Evolutionary conservation across 1,139 yeast genomes (phyloP), one percentile per base, ranked within the genome.

Genomic region (Suhomyces chickasaworum): DNA sequence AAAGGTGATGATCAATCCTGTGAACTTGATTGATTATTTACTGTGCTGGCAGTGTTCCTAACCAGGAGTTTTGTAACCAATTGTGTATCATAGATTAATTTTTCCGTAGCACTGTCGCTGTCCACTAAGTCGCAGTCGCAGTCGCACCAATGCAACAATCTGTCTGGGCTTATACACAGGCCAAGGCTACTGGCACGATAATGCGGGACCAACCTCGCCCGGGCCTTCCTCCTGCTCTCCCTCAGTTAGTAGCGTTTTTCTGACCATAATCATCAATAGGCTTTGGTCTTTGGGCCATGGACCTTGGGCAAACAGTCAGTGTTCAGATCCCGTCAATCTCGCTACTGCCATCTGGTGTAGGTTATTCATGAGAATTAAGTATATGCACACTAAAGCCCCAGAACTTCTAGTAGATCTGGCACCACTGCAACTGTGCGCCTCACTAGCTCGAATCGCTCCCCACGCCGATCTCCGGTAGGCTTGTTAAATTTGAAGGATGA

Each of bases 111-210:
- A n/a, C n/a, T n/a, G n/a, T n/a, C n/a, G n/a, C n/a, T n/a, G n/a
- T n/a, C 21, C 16, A 16, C 7, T 18, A 13, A n/a, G n/a, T 10
- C 37, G 20, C n/a, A 6, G 37, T 35, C 17, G 29, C 30, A 21
- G 13, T 21, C 17, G 16, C 37, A 13, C 13, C 18, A 13, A 35
- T 35, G 37, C 20, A 35, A 35, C 37, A 35, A 35, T 35, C 37
- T 22, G 7, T 7, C 15, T 29, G 17, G 37, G 25, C 37, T 9
- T n/a, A 21, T 21, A 35, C 22, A 13, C 37, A 35, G 37, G 37
- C 29, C 29, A 25, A 10, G 29, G 29, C 29, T 10, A 25, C 29
- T 9, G 29, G 29, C 29, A 10, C 29, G n/a, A n/a, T 20, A 20
- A 20, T 25, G 29, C 29, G 29, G 29, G 29, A 25, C 29, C 29